Evolutionary conservation across 2,329 filamentous ascomycete species (phyloP), one percentile per base, ranked within the genome.

Genomic region (Colletotrichum falcatum): DNA sequence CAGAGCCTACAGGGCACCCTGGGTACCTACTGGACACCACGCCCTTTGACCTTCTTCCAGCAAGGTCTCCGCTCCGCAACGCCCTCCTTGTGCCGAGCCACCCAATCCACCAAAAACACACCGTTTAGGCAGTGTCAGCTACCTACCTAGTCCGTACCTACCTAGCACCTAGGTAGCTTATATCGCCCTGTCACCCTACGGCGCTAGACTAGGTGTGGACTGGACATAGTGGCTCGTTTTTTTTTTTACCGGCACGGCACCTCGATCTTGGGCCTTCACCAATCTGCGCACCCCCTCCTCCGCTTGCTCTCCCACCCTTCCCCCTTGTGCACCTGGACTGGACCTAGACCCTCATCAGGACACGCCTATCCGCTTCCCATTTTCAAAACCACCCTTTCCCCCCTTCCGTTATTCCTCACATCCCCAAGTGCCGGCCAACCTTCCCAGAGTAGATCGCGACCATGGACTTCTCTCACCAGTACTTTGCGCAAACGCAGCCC

Each of bases 401-500:
- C 53, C 20, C n/a, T 26, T 46, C 30, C 58, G 61, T 49, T 44
- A 44, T 12, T 37, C 42, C 33, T 61, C 42, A 20, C 58, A 49
- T 51, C 39, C 54, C 53, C 35, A 37, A 35, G 30, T 44, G 67
- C 51, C 49, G 67, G n/a, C 42, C 58, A 37, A 53, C 64, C 42
- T 53, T 44, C 28, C 16, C 23, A 67, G 56, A 59, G 54, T 9
- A 66, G 51, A 70, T 66, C 70, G 58, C 74, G 48, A 71, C 69
- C 63, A 89, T 89, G 87, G 86, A 89, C 77, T 89, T 85, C 78
- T 81, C 84, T 56, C 86, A 86, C 73, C 78, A 83, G 55, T 89
- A 86, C 78, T 86, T 82, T 74, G 74, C 82, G 61, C 82, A 81
- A 76, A 76, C 81, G 70, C 84, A 87, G 80, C 81, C 84, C 60